A percentile compares a stretch with the other conserved stretches of the same genome.
These are phyloP conservation scores for Suillus cothurnatus DNA, from an alignment of 768 basidiomycete species.

Conservation along the genomic window DNA sequence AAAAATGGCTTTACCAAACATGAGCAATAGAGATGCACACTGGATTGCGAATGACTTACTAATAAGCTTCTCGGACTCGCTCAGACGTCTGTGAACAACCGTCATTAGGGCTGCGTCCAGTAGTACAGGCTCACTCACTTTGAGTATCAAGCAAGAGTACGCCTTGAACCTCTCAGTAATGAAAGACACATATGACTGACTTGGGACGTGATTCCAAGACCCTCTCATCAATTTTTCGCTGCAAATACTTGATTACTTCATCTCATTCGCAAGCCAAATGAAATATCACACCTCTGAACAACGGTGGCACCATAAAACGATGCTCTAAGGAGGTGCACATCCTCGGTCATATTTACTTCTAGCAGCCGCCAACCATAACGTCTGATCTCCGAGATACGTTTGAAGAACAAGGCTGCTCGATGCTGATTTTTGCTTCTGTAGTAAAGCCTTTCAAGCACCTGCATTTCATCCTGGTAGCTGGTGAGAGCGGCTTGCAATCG, in stretches of 20 bases:
- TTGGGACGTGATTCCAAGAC: conserved; percentile 66
- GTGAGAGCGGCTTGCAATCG: conserved; percentile 48
- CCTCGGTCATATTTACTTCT: conserved; percentile 20
- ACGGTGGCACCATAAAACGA: conserved; percentile 31
- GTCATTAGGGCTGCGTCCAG: conserved; percentile 7
- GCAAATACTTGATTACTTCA: neutral
- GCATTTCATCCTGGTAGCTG: conserved; percentile 46
- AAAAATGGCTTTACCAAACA: conserved; percentile 50
- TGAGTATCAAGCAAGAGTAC: conserved; percentile 44
- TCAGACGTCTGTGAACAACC: conserved; percentile 42
- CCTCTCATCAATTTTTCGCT: conserved; percentile 58
- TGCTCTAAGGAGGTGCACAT: conserved; percentile 28
- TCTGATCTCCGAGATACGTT: conserved; percentile 61
- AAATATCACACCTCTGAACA: conserved; percentile 14
- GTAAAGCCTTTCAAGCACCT: conserved; percentile 64
- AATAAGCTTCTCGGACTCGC: conserved; percentile 52
- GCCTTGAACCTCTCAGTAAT: conserved; percentile 39
- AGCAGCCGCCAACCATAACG: conserved; percentile 41
- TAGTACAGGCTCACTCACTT: conserved; percentile 37
- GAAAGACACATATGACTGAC: conserved; percentile 33
- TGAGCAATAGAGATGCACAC: conserved; percentile 2
- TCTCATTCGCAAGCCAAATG: too few species aligned
- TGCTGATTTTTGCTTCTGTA: conserved; percentile 82
- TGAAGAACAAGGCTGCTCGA: conserved; percentile 59
- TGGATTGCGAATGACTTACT: conserved; percentile 40